Evolutionary conservation across 306 rosid genomes (phyloP).

Genomic region (Pterocarpus santalinus): DNA sequence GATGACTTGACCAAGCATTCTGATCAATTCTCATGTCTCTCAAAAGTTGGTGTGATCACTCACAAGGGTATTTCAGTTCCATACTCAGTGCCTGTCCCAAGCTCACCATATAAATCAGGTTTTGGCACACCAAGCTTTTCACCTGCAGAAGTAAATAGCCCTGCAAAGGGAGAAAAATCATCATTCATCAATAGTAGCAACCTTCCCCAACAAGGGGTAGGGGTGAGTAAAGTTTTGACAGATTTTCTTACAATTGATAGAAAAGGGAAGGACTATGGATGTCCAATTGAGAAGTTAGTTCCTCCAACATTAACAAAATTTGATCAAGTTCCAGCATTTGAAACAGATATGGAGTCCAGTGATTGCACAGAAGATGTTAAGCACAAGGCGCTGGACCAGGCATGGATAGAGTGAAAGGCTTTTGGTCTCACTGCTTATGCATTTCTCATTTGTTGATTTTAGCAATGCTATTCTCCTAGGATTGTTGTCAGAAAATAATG

Average conservation of each 20-base stretch:
- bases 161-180: constrained; percentile 53
- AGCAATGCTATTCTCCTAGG: no score
- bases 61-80: constrained; percentile 63
- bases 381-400: constrained; percentile 41
- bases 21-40: constrained; percentile 64
- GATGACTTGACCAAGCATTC: constrained; percentile 81
- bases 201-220: constrained; percentile 60
- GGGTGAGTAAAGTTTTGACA: constrained; percentile 66
- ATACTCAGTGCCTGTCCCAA: constrained; percentile 54
- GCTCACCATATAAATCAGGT: constrained; percentile 71
- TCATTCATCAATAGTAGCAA: constrained; percentile 51
- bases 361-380: constrained; percentile 45
- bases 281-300: constrained; percentile 52
- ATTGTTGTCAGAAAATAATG: no score
- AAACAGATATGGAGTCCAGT: constrained; percentile 42
- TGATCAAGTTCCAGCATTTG: constrained; percentile 46
- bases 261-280: constrained; percentile 50
- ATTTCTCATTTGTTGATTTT: no score
- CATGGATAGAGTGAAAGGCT: constrained; percentile 47
- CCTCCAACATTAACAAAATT: constrained; percentile 43
- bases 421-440: not conserved
- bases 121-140: constrained; percentile 68
- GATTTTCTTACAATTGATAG: constrained; percentile 62
- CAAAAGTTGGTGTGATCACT: constrained; percentile 70
- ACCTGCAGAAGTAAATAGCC: constrained; percentile 35